Conservation (phyloP, 2,329 filamentous ascomycete genomes). For the Ascomycota sp. region DNA sequence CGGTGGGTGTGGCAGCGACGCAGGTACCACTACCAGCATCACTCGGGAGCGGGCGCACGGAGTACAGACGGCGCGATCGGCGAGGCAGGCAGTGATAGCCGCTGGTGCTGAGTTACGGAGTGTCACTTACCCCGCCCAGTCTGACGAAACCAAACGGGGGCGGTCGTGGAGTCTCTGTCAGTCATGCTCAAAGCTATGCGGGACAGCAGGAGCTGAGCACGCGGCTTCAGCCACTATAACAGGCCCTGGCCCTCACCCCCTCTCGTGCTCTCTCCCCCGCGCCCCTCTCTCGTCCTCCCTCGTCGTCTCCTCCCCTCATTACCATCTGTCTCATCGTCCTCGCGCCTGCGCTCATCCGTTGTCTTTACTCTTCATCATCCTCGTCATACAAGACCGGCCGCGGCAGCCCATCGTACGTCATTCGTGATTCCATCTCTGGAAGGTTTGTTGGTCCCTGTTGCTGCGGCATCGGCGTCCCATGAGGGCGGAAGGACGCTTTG, state of each 20-base stretch:
- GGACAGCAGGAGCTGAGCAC: constrained; percentile 1
- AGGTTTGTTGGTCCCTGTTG: too few relatives aligned
- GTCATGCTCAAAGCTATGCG: too few relatives aligned
- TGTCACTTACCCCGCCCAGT: constrained; percentile 21
- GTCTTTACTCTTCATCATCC: not conserved
- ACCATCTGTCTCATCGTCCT: not conserved
- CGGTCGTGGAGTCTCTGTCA: too few relatives aligned
- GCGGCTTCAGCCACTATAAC: constrained; percentile 9
- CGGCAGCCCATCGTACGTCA: too few relatives aligned
- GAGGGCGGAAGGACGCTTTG: too few relatives aligned
- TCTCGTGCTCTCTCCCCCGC: constrained; percentile 7
- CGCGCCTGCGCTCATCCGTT: not conserved
- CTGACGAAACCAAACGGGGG: constrained; percentile 17
- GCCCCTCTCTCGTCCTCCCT: constrained; percentile 9
- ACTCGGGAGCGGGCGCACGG: not conserved
- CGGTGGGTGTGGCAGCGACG: too few relatives aligned
- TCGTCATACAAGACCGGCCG: too few relatives aligned
- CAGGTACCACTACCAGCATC: too few relatives aligned
- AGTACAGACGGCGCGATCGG: constrained; percentile 2
- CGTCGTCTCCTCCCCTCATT: not conserved
- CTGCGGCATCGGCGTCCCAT: too few relatives aligned
- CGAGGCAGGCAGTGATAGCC: constrained; percentile 3
- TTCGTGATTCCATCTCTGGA: too few relatives aligned
- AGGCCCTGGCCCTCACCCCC: constrained; percentile 11
- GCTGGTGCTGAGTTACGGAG: too few relatives aligned